Conservation (phyloP, 2,329 filamentous ascomycete species). For the Colletotrichum lini region DNA sequence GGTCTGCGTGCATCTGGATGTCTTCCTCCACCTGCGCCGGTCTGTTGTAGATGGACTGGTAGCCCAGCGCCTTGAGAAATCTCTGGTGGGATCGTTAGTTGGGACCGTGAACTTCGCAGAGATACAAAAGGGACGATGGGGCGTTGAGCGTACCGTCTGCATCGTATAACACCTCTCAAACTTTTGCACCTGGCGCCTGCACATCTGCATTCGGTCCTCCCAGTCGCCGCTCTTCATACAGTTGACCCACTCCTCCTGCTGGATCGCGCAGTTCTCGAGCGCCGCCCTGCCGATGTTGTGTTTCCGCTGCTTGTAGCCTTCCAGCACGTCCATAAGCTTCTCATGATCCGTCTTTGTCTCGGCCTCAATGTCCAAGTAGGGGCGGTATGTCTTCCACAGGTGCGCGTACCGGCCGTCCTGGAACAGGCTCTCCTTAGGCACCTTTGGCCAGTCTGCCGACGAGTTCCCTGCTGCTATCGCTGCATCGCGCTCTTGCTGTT, state of each 20-base stretch:
- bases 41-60: conserved; percentile 78
- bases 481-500: conserved; percentile 4
- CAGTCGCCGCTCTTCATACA: conserved; percentile 84
- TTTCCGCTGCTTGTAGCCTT: conserved; percentile 87
- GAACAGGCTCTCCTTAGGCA: conserved; percentile 68
- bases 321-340: conserved; percentile 83
- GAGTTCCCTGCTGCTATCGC: conserved; percentile 21
- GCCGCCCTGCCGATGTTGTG: conserved; percentile 83
- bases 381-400: conserved; percentile 92
- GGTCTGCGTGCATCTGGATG: conserved; percentile 96
- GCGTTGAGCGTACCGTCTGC: conserved; percentile 74
- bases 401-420: conserved; percentile 80
- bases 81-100: conserved; percentile 64
- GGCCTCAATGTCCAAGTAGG: conserved; percentile 78
- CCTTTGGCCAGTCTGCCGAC: conserved; percentile 45
- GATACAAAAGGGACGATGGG: neutral
- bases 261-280: conserved; percentile 92
- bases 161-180: conserved; percentile 92
- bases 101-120: neutral
- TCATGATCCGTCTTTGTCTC: conserved; percentile 83
- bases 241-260: conserved; percentile 85
- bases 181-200: conserved; percentile 79
- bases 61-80: conserved; percentile 92
- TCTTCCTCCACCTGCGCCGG: conserved; percentile 81
- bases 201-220: conserved; percentile 82